Evolutionary conservation across 1,139 yeast species (phyloP), one percentile per base, ranked within the genome.

Genomic region (Saccharomyces hybrid): DNA sequence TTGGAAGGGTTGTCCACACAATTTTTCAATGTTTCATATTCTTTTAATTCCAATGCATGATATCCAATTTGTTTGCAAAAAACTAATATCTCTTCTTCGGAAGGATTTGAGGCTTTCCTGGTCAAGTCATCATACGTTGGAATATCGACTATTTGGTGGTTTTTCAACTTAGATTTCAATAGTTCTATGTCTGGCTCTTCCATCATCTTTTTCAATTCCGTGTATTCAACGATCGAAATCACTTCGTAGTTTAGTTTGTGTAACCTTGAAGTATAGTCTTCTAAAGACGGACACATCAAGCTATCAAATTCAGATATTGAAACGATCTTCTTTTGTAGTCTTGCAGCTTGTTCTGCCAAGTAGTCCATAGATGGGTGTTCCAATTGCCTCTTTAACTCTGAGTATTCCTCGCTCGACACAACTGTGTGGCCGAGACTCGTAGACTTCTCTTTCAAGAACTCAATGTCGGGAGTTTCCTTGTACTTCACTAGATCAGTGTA

Each of bases 151-250:
- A 47, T 8, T n/a, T 31, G 28, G 8, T 64, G 58, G 4, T 73
- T 75, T 3, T 54, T 51, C 2, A 70, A 68, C 47, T 67, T 64
- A 16, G 64, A 62, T 14, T 55, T 57, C 48, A 71, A 56, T n/a
- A 57, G 52, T 2, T 63, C 63, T 19, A 63, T 4, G 9, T 54
- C 53, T 14, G 66, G 62, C 3, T 55, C 24, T 19, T 54, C 42
- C 12, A 58, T 26, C 31, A 58, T 56, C 8, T 46, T 31, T 2
- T 50, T 59, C 2, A 68, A 62, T 19, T 51, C 62, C 3, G 59
- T 60, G 27, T 69, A 63, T n/a, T 71, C 73, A 19, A 60, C 60
- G n/a, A 59, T 59, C 8, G 73, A 58, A 2, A 75, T 51, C 8
- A 73, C 66, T 12, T 68, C 61, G 55, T 71, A 58, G 4, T 71